Percentiles rank a stretch among this genome's conserved stretches.
phyloP scores from a whole-genome alignment of 192 early-diverging fungal genomes.

The Backusella macrospora region DNA sequence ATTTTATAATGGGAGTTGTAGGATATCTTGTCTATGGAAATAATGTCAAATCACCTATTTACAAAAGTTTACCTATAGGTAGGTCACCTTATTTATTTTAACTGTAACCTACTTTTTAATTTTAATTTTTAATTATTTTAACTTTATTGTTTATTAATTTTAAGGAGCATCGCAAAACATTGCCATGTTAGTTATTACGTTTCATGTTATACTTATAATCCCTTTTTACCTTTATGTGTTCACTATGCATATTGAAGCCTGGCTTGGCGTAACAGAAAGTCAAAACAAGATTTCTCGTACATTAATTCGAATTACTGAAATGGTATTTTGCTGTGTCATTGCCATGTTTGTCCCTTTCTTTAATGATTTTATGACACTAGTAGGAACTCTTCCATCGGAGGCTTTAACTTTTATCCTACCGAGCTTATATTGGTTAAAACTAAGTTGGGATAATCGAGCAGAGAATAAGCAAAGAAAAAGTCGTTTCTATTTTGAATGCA shows the following conservation, averaged over 20 bases:
- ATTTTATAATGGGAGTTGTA: constrained; percentile 65
- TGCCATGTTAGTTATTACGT: constrained; percentile 70
- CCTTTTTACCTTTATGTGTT: constrained; percentile 77
- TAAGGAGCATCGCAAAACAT: constrained; percentile 56
- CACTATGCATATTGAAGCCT: constrained; percentile 72
- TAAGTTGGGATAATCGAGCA: constrained; percentile 52
- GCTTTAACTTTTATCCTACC: constrained; percentile 81
- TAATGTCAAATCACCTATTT: constrained; percentile 66
- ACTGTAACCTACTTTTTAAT: constrained; percentile 35
- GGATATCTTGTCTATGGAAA: constrained; percentile 78
- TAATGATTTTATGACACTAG: constrained; percentile 71
- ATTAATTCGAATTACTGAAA: constrained; percentile 53
- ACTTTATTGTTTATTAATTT: background rate
- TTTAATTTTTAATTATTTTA: background rate
- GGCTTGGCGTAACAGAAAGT: constrained; percentile 29
- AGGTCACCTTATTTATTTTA: constrained; percentile 37
- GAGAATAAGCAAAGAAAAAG: constrained; percentile 5
- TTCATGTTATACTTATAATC: constrained; percentile 78
- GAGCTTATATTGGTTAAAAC: constrained; percentile 71
- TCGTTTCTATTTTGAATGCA: constrained; percentile 37
- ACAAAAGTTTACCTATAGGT: constrained; percentile 68
- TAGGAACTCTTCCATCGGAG: constrained; percentile 73
- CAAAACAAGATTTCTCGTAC: constrained; percentile 35
- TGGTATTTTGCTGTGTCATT: constrained; percentile 57
- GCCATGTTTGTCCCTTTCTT: constrained; percentile 78